Evolutionary conservation across 371 early-diverging fungal genomes (phyloP).

Genomic region (Rhizopus delemar): DNA sequence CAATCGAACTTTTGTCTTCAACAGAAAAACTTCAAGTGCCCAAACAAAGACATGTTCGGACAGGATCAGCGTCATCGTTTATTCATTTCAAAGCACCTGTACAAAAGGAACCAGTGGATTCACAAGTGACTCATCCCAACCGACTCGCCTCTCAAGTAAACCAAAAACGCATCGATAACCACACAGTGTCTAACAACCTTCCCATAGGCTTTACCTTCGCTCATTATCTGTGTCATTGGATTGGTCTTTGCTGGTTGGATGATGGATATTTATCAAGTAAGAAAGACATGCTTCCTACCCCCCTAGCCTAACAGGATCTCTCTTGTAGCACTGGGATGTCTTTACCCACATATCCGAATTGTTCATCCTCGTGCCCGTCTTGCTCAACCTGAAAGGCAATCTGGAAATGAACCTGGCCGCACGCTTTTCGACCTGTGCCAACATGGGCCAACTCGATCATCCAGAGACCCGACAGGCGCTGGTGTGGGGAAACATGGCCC

Average conservation of each 20-base stretch:
- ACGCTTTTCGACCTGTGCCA: slow-evolving; percentile 78
- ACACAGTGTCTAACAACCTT: neutral
- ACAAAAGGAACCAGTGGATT: slow-evolving; percentile 14
- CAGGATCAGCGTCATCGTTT: slow-evolving; percentile 38
- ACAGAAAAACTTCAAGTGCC: neutral
- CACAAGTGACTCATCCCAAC: slow-evolving; percentile 8
- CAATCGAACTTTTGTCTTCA: neutral
- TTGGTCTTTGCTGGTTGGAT: slow-evolving; percentile 76
- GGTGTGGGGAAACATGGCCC: slow-evolving; percentile 67
- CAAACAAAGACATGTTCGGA: slow-evolving; percentile 22
- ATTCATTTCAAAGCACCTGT: slow-evolving; percentile 36
- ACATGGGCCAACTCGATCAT: slow-evolving; percentile 66
- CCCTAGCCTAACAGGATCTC: too few species aligned
- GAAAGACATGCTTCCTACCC: neutral
- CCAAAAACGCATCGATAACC: neutral
- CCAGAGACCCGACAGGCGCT: slow-evolving; percentile 49
- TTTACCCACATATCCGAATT: slow-evolving; percentile 75
- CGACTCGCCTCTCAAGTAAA: slow-evolving; percentile 33
- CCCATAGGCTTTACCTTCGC: slow-evolving; percentile 72
- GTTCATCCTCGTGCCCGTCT: slow-evolving; percentile 82
- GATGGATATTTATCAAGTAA: slow-evolving; percentile 72
- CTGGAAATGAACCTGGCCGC: slow-evolving; percentile 88
- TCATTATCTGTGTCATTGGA: slow-evolving; percentile 74
- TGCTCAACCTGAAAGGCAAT: slow-evolving; percentile 88
- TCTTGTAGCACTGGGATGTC: slow-evolving; percentile 67